Base-by-base conservation (phyloP, 2,329 filamentous ascomycete species). In the Cordyceps tenuipes region DNA sequence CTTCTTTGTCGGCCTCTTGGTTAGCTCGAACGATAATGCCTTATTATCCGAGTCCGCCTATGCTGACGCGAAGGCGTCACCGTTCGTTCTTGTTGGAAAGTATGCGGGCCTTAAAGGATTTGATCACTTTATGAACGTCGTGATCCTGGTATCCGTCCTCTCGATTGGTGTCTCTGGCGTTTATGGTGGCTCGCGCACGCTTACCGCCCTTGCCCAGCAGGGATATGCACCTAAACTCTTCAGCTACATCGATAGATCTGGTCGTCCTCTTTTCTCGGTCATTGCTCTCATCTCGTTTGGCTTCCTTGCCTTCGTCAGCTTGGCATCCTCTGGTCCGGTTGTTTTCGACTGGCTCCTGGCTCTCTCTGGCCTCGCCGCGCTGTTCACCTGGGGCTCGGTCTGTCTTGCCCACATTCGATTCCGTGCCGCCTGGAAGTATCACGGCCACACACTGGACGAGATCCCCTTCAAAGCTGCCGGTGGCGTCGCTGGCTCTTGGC, bases 341-440 rank as follows among this genome's bases (percentile, higher is more conserved):
- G 78, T 88, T 23, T 87, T 89, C 61, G 76, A 80, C 66, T 89
- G 87, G 87, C 78, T 90, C 3, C 77, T 83, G 29, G 82, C 85
- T 9, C 74, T 89, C 17, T 87, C 84, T 0, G 86, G 83, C 56
- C 75, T 89, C 5, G 81, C 82, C 12, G 81, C 83, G 13, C 77
- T 89, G 48, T 88, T 87, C 69, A 85, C 85, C 12, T 90, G 86
- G 86, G 85, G 80, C 19, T 86, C 82, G 44, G 87, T 89, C 66
- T 88, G 85, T 66, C 72, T 86, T 3, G 79, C 84, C 2, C 87
- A 89, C 66, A 87, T 89, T 67, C 84, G 86, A 21, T 88, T 89
- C 78, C 83, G 86, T 41, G 67, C 71, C 2, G 86, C 85, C 0
- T 89, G 86, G 86, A 76, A 73, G 5, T 70, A 74, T 36, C 79